A percentile compares a stretch with the other conserved stretches of the same genome.
Conservation (phyloP, 2,329 filamentous ascomycete species). For the Scedosporium minutisporum region DNA sequence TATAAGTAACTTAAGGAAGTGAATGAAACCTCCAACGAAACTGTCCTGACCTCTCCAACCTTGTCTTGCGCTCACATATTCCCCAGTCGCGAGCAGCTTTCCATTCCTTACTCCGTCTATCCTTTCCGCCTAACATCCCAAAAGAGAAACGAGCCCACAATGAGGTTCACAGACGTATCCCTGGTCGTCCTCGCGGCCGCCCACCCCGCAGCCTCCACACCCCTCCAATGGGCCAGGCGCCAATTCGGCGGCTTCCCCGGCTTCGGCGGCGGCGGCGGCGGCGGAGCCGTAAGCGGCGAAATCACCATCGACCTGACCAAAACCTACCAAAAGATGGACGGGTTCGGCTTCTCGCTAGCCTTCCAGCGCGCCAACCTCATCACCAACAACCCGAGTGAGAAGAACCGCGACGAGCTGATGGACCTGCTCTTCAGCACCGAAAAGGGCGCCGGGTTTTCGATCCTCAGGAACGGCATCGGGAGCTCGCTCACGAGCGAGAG, state of each 20-base stretch:
- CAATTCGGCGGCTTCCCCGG: conserved; percentile 3
- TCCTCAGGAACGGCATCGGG: conserved; percentile 40
- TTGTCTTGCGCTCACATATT: background rate
- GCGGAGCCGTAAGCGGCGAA: conserved; percentile 13
- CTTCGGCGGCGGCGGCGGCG: conserved; percentile 3
- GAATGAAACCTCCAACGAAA: background rate
- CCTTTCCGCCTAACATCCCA: background rate
- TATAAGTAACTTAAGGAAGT: background rate
- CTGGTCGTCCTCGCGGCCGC: conserved; percentile 1
- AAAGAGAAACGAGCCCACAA: background rate
- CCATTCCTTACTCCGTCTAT: background rate
- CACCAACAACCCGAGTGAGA: conserved; percentile 10
- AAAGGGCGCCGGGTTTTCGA: conserved; percentile 37
- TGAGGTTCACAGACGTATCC: conserved; percentile 5
- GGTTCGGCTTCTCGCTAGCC: conserved; percentile 39
- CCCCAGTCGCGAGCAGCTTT: background rate
- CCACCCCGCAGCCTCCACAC: background rate
- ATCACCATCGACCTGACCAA: conserved; percentile 19
- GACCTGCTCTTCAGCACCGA: conserved; percentile 35
- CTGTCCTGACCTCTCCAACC: background rate
- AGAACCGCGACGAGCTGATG: conserved; percentile 24
- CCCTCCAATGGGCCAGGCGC: conserved; percentile 5
- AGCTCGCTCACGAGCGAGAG: conserved; percentile 21
- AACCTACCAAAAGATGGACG: conserved; percentile 29
- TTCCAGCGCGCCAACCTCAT: conserved; percentile 26